Base-by-base conservation (phyloP, 768 basidiomycete species). In the Russula foetens region DNA sequence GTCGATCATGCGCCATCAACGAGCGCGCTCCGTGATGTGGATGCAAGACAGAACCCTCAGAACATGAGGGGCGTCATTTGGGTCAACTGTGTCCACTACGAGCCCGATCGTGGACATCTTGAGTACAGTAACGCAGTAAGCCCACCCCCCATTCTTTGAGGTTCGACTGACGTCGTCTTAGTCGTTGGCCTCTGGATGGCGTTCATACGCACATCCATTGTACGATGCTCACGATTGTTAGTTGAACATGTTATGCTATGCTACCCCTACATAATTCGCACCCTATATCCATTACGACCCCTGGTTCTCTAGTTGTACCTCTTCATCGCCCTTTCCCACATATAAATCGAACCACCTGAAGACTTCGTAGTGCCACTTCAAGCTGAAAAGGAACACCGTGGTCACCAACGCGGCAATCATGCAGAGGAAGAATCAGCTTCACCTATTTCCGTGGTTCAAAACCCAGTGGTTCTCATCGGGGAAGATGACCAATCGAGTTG, bases 331-430 rank as follows among this genome's bases (percentile, higher is more conserved):
- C 41, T 68, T 64, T 35, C 82, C 84, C 14, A 86, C 77, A 66
- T 79, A 90, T 68, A 83, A 72, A 58, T 87, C 83, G 63, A 97
- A 86, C 92, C 92, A 98, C 61, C 82, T 79, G 75, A 99, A 87
- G 14, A 98, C 88, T 71, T 99, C 96, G 65, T 88, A 78, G 73
- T 98, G 92, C 96, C 96, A 98, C 71, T 93, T 92, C 71, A 96
- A 74, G 69, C 90, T 89, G 44, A 29, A 50, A 15, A 15, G 47
- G 45, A 50, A 14, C 24, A 33, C 21, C 51, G 15, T 19, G 41
- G 33, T 58, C n/a, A 43, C 11, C 43, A 43, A 44, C 19, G 29
- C 19, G 6, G 23, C 23, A 17, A 21, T 24, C 7, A n/a, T 43
- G 39, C 28, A 2, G 19, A n/a, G 26, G 57, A 46, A 52, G 21